Evolutionary conservation across 1,139 yeast species (phyloP), one percentile per base, ranked within the genome.

Genomic region (Saccharomyces hybrid): DNA sequence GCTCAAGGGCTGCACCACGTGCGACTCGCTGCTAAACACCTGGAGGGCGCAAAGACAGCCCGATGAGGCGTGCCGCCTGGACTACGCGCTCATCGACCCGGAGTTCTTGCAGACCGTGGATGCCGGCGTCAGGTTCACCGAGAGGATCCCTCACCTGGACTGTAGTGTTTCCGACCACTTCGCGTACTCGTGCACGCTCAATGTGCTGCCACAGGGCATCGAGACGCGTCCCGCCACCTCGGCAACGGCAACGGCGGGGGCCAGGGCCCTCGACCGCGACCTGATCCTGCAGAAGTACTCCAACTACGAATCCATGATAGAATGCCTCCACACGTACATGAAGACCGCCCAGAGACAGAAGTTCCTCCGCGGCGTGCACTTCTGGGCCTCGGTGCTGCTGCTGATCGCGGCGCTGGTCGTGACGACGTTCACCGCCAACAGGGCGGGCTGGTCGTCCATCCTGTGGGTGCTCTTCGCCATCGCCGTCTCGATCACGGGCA

Each of bases 141-240:
- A 88, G 50, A 66, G 69, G 21, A 73, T 88, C 11, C 84, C 87
- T 0, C 75, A 76, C 2, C 71, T 81, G 12, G 84, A 88, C 6
- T 38, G 44, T 26, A 86, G 96, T 4, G 85, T 81, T 61, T 89
- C 96, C 0, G 99, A 93, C 68, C 99, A 93, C 74, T 93, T 95
- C 76, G 99, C 93, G 0, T 87, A 90, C 64, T 75, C 81, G 32
- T 84, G 88, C 16, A 80, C 81, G 16, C 68, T 84, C 46, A 66
- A 69, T 54, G 56, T 73, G 4, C 52, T 63, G 4, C 63, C 67
- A 1, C 59, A 51, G 34, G 44, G 38, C 19, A 28, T 11, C 9
- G 47, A n/a, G 7, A 8, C 42, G 26, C 12, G 26, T 19, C 24
- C 19, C 31, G 29, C 42, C 31, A 44, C 21, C 51, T 24, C 42